Base-by-base conservation (phyloP, 768 basidiomycete species). In the Pleurotus cornucopiae region DNA sequence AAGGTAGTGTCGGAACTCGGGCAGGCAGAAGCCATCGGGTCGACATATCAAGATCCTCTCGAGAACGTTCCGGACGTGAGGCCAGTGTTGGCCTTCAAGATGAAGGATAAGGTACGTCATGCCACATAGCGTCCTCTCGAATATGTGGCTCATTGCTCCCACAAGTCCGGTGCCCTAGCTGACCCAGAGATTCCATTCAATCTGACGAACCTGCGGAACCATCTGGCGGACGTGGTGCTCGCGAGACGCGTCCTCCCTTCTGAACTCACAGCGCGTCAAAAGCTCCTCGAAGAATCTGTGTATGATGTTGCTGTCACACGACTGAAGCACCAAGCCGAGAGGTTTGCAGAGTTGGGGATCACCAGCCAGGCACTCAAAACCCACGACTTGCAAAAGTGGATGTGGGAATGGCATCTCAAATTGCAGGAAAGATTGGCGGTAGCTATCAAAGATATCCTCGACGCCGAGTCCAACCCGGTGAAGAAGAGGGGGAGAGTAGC, bases 401-500 rank as follows among this genome's bases (percentile, higher is more conserved):
- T 96, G 89, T 92, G 88, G 87, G 73, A 81, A 5, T 96, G 93
- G 93, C 88, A 93, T 63, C 63, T 69, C 14, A 77, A 78, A 59
- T 76, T 94, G n/a, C 68, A 75, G 25, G 66, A 47, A 3, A 74
- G 82, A 4, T 67, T 89, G 4, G 73, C 75, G 52, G 63, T 68
- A 0, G 85, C 86, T 60, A 78, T 88, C 18, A 64, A 68, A 11
- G 70, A 70, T 6, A 76, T 89, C 14, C 55, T 69, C 2, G 58
- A 64, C 12, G 60, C 70, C 6, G 83, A 82, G 59, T 54, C 16
- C 18, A 21, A 43, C 26, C 46, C 37, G 26, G 40, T 4, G 16
- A 44, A 52, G 56, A 11, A 44, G 11, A 21, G 46, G 12, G 56
- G 12, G 13, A 46, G 43, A 37, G 18, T 49, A 30, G 18, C 20